Base-by-base conservation (phyloP, 1,284 basidiomycete genomes). In the Coniophora puteana region DNA sequence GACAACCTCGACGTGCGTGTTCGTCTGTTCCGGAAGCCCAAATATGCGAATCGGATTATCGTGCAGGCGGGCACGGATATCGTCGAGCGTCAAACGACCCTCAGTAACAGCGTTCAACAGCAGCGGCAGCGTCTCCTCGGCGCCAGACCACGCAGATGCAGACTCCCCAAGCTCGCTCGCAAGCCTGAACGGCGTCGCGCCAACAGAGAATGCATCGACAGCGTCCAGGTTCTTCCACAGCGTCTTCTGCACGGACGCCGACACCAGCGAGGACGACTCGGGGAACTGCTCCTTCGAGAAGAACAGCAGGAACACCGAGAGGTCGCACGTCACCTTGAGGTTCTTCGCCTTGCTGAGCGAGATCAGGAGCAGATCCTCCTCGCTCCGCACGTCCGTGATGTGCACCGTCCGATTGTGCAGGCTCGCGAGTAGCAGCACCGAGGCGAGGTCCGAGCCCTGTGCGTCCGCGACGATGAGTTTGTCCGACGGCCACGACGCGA, bases 401-500 rank as follows among this genome's bases (percentile, higher is more conserved):
- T 99, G 95, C 23, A 99, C 81, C 54, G 80, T 84, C 48, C 94
- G 84, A 58, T 76, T 84, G 65, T 99, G 87, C 39, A 99, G 78
- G 56, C 90, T 95, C 12, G 95, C 94, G 34, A 99, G 71, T 21
- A 99, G 76, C 23, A 99, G 77, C 35, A 98, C 80, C 1, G 94
- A 97, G 2, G 96, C 95, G 21, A 99, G 80, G 55, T 96, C 88
- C 1, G 92, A 89, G 16, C 89, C 87, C 52, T 87, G 86, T 6
- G 96, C 95, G 60, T 98, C 89, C 1, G 95, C 96, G 40, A 98
- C 75, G 57, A 99, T 92, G 17, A 88, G 88, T 65, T 93, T 95
- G 55, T 96, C 91, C 14, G 69, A 57, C 1, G 95, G 89, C 95
- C 96, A 99, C 5, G 84, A 75, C 13, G 89, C 78, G 59, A 98